Base-by-base conservation (phyloP, 2,329 filamentous ascomycete genomes). In the Phialophora verrucosa region DNA sequence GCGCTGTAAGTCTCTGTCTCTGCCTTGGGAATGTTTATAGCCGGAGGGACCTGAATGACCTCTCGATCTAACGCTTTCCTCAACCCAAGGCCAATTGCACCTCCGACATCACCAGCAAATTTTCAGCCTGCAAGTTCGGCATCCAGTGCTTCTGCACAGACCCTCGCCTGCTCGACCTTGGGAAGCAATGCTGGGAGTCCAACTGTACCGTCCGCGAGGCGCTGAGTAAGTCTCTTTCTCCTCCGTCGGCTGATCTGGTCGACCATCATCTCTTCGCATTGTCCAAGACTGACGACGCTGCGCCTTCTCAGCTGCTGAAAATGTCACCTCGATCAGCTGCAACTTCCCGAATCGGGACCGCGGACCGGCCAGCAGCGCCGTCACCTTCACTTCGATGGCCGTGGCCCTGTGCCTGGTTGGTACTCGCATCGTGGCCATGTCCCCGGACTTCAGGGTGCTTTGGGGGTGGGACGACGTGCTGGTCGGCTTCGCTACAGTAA, bases 381-480 rank as follows among this genome's bases (percentile, higher is more conserved):
- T 64, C n/a, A 67, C 65, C 17, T 67, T 67, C 57, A 62, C 62
- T n/a, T 67, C 65, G 2, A 57, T 67, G 62, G 61, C 54, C 12
- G 32, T 67, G 8, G 61, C 65, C 11, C 62, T 67, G 8, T 50
- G 35, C 23, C 42, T 67, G 27, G 65, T 67, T 8, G 57, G 11
- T 5, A 60, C 56, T 23, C 62, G 57, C 20, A 47, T 64, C 12
- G 38, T 67, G 4, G 62, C 53, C 20, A 57, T 64, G 32, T 23
- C 57, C 2, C 51, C 38, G 6, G 6, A 63, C 53, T 47, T 63
- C 53, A 56, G 35, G 14, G 32, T 31, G 31, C 23, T 53, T 12
- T 67, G 65, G 65, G 62, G 65, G n/a, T 67, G 65, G 65, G 65
- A 64, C 47, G 65, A 67, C 53, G 51, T 67, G 25, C 17, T 64